These are phyloP conservation scores for Elaeagnus macrophylla DNA, from an alignment of 306 rosid genomes.

Conservation along the genomic window DNA sequence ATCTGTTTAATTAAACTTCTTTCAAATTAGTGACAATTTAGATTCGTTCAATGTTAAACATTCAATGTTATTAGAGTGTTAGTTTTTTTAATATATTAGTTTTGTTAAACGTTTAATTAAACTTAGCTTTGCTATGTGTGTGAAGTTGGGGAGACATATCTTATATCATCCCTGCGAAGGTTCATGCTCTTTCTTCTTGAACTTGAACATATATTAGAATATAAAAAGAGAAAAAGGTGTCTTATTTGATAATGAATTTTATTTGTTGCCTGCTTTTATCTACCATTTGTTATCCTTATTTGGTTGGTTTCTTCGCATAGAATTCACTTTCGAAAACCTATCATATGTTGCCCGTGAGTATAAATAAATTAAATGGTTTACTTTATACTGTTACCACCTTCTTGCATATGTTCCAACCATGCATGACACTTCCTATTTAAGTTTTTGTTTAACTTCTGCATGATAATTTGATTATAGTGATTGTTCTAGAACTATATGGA, in stretches of 20 bases:
- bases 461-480: neutral
- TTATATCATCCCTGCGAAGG: slow-evolving; percentile 81
- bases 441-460: neutral
- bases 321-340: slow-evolving; percentile 41
- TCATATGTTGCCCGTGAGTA: slow-evolving; percentile 40
- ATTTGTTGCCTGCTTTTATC: neutral
- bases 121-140: too few relatives aligned
- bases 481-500: too few relatives aligned
- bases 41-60: too few relatives aligned
- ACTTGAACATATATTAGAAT: neutral
- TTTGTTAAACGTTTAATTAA: too few relatives aligned
- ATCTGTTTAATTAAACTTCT: too few relatives aligned
- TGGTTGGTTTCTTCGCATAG: too few relatives aligned
- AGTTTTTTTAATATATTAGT: too few relatives aligned
- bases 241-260: neutral
- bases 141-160: slow-evolving; percentile 85
- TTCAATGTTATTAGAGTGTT: too few relatives aligned
- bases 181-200: slow-evolving; percentile 21
- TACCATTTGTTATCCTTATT: too few relatives aligned
- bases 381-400: neutral
- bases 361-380: slow-evolving; percentile 3
- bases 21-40: too few relatives aligned
- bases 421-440: neutral
- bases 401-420: neutral
- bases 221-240: too few relatives aligned